These are phyloP conservation scores for Barnettozyma sucrosica DNA, from an alignment of 805 yeast genomes.

Conservation along the genomic window DNA sequence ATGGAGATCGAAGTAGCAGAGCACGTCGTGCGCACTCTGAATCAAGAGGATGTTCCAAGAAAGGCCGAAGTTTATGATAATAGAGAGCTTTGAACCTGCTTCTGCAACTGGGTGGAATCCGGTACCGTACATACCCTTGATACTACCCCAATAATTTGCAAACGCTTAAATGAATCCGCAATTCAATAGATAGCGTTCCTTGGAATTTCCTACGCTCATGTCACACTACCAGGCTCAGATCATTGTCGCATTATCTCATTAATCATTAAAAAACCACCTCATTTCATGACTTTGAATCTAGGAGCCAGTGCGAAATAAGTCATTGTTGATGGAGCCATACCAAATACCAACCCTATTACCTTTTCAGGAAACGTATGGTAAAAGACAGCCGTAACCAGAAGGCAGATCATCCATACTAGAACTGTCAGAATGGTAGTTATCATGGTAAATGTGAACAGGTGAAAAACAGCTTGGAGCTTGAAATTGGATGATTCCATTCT, in stretches of 20 bases:
- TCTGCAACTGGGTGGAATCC: too few species aligned
- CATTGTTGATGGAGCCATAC: slow-evolving; percentile 26
- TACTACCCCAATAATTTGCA: too few species aligned
- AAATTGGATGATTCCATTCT: neutral
- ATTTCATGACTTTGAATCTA: neutral
- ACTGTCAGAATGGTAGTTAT: slow-evolving; percentile 6
- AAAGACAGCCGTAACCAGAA: slow-evolving; percentile 73
- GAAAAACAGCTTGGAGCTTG: neutral
- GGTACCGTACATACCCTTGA: too few species aligned
- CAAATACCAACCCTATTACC: slow-evolving; percentile 60
- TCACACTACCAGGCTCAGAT: too few species aligned
- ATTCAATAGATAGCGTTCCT: too few species aligned
- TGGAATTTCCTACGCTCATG: too few species aligned
- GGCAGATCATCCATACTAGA: slow-evolving; percentile 45
- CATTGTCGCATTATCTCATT: neutral
- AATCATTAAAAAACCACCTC: neutral
- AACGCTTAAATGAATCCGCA: too few species aligned
- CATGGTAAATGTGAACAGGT: neutral
- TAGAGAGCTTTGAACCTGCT: too few species aligned
- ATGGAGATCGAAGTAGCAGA: too few species aligned
- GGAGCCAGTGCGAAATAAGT: slow-evolving; percentile 31
- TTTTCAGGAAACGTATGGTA: slow-evolving; percentile 81
- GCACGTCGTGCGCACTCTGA: too few species aligned
- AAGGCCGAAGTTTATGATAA: too few species aligned
- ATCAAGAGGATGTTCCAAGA: too few species aligned